These are phyloP conservation scores for Metschnikowia borealis DNA, from an alignment of 805 yeast genomes.

Conservation along the genomic window DNA sequence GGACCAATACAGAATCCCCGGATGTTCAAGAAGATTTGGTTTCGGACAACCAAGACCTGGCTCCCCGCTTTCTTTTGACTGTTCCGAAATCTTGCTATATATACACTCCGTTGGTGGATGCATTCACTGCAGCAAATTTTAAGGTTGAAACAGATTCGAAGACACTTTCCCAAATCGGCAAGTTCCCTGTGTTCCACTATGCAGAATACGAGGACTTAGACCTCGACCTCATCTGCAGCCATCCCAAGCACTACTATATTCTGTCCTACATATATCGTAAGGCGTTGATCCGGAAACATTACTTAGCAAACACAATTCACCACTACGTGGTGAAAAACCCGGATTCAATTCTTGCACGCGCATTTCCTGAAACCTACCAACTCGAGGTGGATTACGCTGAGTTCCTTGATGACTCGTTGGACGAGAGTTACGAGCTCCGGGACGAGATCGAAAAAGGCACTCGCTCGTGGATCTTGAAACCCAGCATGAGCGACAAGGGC, in stretches of 20 bases:
- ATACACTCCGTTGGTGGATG: constrained; percentile 37
- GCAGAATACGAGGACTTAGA: constrained; percentile 89
- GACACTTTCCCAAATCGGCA: constrained; percentile 15
- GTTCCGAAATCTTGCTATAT: constrained; percentile 39
- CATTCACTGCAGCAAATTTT: constrained; percentile 29
- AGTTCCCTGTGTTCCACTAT: constrained; percentile 57
- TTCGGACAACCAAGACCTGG: background rate
- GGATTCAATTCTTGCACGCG: constrained; percentile 48
- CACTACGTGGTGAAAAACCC: constrained; percentile 75
- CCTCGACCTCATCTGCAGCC: constrained; percentile 54
- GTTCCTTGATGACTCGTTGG: constrained; percentile 87
- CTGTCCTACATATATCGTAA: constrained; percentile 87
- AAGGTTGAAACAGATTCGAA: constrained; percentile 24
- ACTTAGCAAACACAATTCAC: constrained; percentile 77
- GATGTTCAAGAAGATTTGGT: background rate
- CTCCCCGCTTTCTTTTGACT: constrained; percentile 29
- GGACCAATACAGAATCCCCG: background rate
- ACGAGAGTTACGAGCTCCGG: constrained; percentile 85
- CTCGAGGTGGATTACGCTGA: constrained; percentile 94
- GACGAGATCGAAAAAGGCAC: constrained; percentile 63
- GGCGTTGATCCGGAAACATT: constrained; percentile 88
- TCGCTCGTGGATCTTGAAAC: constrained; percentile 85
- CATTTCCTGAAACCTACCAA: constrained; percentile 73
- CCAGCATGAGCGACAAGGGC: constrained; percentile 96
- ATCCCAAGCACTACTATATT: constrained; percentile 50